Evolutionary conservation across 176 grass and related monocot genomes (phyloP).

Genomic region (Chrysopogon serrulatus): DNA sequence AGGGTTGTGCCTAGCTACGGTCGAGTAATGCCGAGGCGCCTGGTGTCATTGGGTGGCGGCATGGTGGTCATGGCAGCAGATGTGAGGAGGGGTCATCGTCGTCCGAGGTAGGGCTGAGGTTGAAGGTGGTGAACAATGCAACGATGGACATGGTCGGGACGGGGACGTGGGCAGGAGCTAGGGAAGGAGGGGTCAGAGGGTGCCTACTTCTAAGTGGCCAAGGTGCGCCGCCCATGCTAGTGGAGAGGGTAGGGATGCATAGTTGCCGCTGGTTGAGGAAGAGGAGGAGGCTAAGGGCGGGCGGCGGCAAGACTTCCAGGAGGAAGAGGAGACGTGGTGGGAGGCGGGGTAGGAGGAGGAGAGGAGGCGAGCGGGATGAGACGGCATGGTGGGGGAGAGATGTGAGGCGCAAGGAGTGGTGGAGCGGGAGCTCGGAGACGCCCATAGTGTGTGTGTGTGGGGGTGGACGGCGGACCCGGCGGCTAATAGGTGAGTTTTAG

Average conservation of each 20-base stretch:
- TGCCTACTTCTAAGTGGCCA: conserved; percentile 72
- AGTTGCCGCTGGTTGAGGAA: conserved; percentile 24
- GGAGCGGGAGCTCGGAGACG: conserved; percentile 72
- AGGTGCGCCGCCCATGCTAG: conserved; percentile 20
- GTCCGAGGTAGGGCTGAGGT: conserved; percentile 54
- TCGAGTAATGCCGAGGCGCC: conserved; percentile 70
- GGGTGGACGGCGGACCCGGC: background rate
- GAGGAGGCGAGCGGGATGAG: conserved; percentile 30
- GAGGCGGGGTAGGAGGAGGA: conserved; percentile 28
- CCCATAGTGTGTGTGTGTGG: conserved; percentile 49
- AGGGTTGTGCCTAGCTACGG: conserved; percentile 69
- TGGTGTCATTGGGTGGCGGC: conserved; percentile 37
- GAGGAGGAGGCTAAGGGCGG: background rate
- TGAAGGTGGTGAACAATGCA: conserved; percentile 89
- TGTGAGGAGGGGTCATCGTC: conserved; percentile 47
- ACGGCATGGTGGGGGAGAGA: conserved; percentile 23
- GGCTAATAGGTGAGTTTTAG: background rate
- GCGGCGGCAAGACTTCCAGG: too few species aligned
- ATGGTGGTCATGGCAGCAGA: background rate
- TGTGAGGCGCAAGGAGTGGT: conserved; percentile 47
- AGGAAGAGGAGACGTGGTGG: background rate
- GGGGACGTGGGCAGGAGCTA: conserved; percentile 19
- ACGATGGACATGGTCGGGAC: conserved; percentile 49
- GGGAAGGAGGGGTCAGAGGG: conserved; percentile 27
- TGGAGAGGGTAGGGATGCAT: background rate